Evolutionary conservation across 2,329 filamentous ascomycete genomes (phyloP).

Genomic region (Fusarium secorum): DNA sequence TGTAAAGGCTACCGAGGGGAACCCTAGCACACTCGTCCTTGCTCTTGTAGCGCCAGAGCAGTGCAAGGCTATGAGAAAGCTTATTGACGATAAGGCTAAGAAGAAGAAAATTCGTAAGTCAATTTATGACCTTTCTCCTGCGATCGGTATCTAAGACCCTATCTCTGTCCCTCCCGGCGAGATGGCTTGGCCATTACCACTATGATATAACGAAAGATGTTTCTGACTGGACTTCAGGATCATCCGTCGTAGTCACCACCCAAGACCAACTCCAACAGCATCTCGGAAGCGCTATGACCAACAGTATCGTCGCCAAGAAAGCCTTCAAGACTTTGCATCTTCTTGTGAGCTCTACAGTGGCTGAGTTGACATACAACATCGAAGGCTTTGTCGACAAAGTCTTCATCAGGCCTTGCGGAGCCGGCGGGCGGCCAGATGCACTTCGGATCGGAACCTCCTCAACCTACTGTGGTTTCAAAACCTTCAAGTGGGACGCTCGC

Average conservation of each 20-base stretch:
- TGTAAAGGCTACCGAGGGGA: neutral
- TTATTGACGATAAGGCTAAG: neutral
- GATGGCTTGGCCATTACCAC: fast-evolving
- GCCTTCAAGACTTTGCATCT: neutral
- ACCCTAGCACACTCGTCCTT: neutral
- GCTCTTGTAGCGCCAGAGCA: neutral
- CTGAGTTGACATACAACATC: neutral
- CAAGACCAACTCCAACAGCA: neutral
- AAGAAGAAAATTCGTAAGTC: neutral
- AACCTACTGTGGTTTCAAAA: neutral
- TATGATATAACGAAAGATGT: neutral
- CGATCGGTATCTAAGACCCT: no score
- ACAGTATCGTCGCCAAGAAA: neutral
- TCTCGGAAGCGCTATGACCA: neutral
- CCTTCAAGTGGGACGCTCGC: neutral
- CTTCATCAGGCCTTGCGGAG: neutral
- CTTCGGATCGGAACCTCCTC: neutral
- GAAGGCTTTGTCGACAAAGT: neutral
- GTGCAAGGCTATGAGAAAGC: neutral
- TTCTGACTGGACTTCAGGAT: neutral
- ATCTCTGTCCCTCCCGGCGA: neutral
- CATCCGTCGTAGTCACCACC: neutral
- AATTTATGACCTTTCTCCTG: fast-evolving
- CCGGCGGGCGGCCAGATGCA: neutral
- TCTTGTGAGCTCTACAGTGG: neutral